Evolutionary conservation across 2,329 filamentous ascomycete genomes (phyloP).

Genomic region (Arthrobotrys sinensis): DNA sequence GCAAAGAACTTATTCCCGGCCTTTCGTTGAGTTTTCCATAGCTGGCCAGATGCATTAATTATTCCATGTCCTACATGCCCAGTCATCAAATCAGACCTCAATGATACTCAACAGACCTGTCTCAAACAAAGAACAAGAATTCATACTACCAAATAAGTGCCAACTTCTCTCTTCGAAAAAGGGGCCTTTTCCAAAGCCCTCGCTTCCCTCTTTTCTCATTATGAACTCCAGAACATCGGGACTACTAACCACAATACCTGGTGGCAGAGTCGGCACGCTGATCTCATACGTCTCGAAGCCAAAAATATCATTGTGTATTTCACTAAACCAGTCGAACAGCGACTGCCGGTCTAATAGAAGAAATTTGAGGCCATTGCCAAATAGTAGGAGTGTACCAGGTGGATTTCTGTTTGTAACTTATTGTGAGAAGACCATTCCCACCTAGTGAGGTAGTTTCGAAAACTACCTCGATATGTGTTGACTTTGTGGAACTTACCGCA

Average conservation of each 20-base stretch:
- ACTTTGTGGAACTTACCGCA: constrained; percentile 35
- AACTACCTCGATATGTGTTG: constrained; percentile 28
- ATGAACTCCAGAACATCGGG: constrained; percentile 76
- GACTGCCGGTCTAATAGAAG: constrained; percentile 51
- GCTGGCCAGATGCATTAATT: constrained; percentile 77
- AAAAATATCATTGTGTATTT: constrained; percentile 66
- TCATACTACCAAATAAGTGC: constrained; percentile 74
- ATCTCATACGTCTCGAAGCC: constrained; percentile 76
- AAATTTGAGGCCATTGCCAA: constrained; percentile 58
- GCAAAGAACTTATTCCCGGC: constrained; percentile 75
- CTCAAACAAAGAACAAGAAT: constrained; percentile 33
- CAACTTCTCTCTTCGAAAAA: constrained; percentile 75
- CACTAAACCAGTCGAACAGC: constrained; percentile 58
- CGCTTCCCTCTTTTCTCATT: constrained; percentile 73
- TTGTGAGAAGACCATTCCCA: background rate
- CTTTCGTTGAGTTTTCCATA: constrained; percentile 76
- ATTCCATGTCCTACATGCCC: constrained; percentile 73
- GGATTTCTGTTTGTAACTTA: constrained; percentile 29
- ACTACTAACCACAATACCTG: constrained; percentile 76
- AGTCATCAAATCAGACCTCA: background rate
- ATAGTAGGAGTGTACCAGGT: constrained; percentile 47
- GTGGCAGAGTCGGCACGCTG: constrained; percentile 75
- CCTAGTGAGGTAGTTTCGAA: background rate
- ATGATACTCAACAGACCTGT: background rate
- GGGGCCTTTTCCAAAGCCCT: constrained; percentile 74